These are phyloP conservation scores for Rutstroemia sp. DNA, from an alignment of 2,329 filamentous ascomycete genomes.

Conservation along the genomic window DNA sequence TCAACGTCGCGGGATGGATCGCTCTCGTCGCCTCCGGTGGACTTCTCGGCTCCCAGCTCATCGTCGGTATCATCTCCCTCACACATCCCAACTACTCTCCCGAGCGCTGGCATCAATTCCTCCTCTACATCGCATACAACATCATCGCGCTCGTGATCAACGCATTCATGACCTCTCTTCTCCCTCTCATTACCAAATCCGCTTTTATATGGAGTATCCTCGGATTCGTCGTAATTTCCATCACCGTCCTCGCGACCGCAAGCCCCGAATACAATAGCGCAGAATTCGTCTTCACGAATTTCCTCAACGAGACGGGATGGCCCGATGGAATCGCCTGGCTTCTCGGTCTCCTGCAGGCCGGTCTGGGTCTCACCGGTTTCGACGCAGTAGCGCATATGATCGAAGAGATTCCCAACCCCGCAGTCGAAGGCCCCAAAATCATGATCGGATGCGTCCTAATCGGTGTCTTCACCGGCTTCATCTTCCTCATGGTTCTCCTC, in stretches of 20 bases:
- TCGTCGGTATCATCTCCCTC: constrained; percentile 47
- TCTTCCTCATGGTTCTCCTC: constrained; percentile 24
- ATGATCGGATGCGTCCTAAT: constrained; percentile 42
- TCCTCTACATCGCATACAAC: constrained; percentile 44
- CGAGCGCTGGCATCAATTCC: constrained; percentile 34
- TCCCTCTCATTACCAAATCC: constrained; percentile 42
- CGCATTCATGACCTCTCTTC: constrained; percentile 39
- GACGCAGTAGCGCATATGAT: constrained; percentile 37
- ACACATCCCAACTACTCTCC: constrained; percentile 42
- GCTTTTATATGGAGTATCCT: constrained; percentile 46
- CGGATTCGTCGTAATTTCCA: constrained; percentile 43
- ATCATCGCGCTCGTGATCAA: constrained; percentile 39
- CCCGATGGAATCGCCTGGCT: constrained; percentile 42
- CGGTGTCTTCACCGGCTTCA: constrained; percentile 37
- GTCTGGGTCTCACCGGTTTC: constrained; percentile 44
- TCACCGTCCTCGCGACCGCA: constrained; percentile 45
- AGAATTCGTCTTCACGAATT: constrained; percentile 46
- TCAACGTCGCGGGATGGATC: constrained; percentile 37
- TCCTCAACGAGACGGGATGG: constrained; percentile 47
- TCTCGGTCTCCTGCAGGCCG: constrained; percentile 44
- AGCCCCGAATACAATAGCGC: constrained; percentile 42
- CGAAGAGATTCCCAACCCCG: constrained; percentile 45
- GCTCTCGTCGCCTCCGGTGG: constrained; percentile 45
- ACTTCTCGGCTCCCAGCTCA: constrained; percentile 44
- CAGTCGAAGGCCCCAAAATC: constrained; percentile 41